Evolutionary conservation across 345 rosid species (phyloP), one percentile per base, ranked within the genome.

Genomic region (Erodium maritimum): DNA sequence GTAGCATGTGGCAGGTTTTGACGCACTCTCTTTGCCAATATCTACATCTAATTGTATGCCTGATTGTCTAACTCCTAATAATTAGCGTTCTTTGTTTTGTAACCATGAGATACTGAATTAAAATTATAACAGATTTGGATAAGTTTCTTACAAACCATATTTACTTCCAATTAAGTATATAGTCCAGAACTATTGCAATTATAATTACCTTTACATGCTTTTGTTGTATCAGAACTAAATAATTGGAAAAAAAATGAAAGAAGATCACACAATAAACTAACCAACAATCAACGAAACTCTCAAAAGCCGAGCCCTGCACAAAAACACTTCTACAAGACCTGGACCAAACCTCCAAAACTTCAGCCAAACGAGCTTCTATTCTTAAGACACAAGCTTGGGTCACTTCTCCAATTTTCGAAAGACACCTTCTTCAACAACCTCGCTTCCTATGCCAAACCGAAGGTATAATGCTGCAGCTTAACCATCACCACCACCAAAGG

Each of bases 1-100:
- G 93, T 84, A 18, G 98, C 98, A 60, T 91, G 98, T 71, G 96
- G 96, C 86, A 91, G 98, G 98, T 91, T 65, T 63, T 76, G 17
- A 59, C 68, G 69, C 62, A 53, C 65, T 62, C 55, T 55, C 17
- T 23, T 50, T 64, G 45, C 60, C 5, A 12, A 16, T 22, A 59
- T 34, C 48, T 62, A 48, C 42, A 6, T 21, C 52, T 9, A 37
- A n/a, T 46, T 20, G 1, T 5, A 25, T 25, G 21, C 33, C 16
- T 17, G 12, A 6, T 29, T 57, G 19, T 21, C 11, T 55, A 1
- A 12, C 23, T 55, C 18, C 18, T 55, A 23, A 21, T 54, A 21
- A 12, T 1, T 20, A 18, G 14, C 10, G 23, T 54, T 54, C 56
- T 10, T 5, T 54, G 20, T 21, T 54, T 18, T 16, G 10, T 52